A percentile compares a stretch with the other conserved stretches of the same genome.
Evolutionary conservation across 495 filamentous ascomycete genomes (phyloP).

Genomic region (Saxophila tyrrhenica): DNA sequence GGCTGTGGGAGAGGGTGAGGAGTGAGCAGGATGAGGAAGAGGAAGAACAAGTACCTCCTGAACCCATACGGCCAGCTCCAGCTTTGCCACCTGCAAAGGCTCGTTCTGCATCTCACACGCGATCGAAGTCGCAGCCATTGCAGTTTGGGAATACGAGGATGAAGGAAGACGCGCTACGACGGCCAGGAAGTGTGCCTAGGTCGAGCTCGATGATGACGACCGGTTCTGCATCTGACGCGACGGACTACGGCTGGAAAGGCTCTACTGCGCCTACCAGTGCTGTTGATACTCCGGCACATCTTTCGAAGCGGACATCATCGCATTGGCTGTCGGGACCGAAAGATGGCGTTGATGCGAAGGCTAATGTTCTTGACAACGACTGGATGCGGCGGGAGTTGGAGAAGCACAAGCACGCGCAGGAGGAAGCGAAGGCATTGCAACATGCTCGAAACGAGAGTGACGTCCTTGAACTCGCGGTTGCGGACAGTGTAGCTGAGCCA

Average conservation of each 20-base stretch:
- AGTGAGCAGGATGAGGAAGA: not conserved
- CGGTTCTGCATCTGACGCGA: slow-evolving; percentile 23
- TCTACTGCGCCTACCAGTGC: slow-evolving; percentile 32
- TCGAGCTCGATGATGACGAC: slow-evolving; percentile 22
- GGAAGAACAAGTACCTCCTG: not conserved
- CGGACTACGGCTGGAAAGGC: slow-evolving; percentile 18
- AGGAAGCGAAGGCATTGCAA: slow-evolving; percentile 4
- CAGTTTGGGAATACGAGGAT: not conserved
- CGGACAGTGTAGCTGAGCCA: too few relatives aligned
- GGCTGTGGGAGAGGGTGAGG: not conserved
- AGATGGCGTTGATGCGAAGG: slow-evolving; percentile 13
- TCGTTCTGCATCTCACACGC: not conserved
- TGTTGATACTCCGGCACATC: slow-evolving; percentile 22
- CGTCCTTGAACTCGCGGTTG: too few relatives aligned
- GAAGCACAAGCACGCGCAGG: slow-evolving; percentile 18
- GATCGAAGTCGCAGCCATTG: slow-evolving; percentile 2
- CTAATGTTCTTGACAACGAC: slow-evolving; percentile 20
- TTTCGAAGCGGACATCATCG: slow-evolving; percentile 28
- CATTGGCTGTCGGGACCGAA: slow-evolving; percentile 10
- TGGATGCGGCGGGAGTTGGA: slow-evolving; percentile 29
- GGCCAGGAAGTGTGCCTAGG: slow-evolving; percentile 14
- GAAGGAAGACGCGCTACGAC: not conserved
- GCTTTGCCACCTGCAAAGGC: not conserved
- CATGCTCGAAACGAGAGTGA: not conserved
- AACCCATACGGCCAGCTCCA: not conserved